Base-by-base conservation (phyloP, 2,329 filamentous ascomycete species). In the Torrubiellomyces zombiae region DNA sequence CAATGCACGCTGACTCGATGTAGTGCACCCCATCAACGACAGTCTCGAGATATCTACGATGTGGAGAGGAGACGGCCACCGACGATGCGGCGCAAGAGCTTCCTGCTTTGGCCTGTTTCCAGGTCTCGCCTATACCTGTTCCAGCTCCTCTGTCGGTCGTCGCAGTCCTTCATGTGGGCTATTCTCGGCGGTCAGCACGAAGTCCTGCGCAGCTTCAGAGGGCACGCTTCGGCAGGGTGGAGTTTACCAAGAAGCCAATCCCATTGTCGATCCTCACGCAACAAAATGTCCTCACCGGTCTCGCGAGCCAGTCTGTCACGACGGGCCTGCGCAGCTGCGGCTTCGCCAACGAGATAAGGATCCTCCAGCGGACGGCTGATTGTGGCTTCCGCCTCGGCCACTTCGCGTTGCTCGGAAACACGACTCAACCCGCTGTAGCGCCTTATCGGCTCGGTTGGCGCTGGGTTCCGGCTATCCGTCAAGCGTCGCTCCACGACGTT, bases 341-440 rank as follows among this genome's bases (percentile, higher is more conserved):
- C 59, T 47, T 76, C 71, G 17, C 74, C 74, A 2, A 78, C 74
- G 7, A 78, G 51, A 28, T 72, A 61, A 1, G 72, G 73, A 35
- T 78, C 74, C 46, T 79, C 74, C 11, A 73, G 55, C 3, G 68
- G 70, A 6, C 60, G 55, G n/a, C n/a, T n/a, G n/a, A n/a, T n/a
- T n/a, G n/a, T n/a, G 44, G 44, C 23, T 13, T 28, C 29, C 7
- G 24, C 10, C 9, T 15, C 10, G 12, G 9, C 21, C 5, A 20
- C 26, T 4, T 21, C 4, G 5, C 21, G 28, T 16, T 25, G 12
- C 2, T 33, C 25, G 10, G 20, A 3, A 5, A 9, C 8, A 10
- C 28, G 23, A 10, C 29, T 28, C 7, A 14, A 27, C 7, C 18
- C 16, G 16, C 15, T 29, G n/a, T 28, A 25, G n/a, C 38, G 36